Evolutionary conservation across 2,329 filamentous ascomycete species (phyloP), one percentile per base, ranked within the genome.

Genomic region (Fusarium armeniacum): DNA sequence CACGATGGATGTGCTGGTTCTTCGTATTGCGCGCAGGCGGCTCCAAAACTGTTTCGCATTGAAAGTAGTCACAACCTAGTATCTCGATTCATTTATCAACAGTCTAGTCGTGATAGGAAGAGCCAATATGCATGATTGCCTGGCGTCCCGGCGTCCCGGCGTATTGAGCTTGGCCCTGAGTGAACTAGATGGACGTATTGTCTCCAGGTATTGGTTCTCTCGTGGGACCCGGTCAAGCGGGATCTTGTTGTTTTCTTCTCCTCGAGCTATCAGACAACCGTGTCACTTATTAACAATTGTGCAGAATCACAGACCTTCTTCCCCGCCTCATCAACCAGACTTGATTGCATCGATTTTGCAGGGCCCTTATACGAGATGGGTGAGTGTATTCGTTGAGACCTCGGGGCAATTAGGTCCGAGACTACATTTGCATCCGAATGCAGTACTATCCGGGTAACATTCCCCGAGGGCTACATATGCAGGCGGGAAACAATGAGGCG

Each of bases 251-350:
- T 30, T 52, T 30, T 40, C 35, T 51, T 51, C 16, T 41, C 41
- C 24, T 40, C 49, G 18, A 30, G 28, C 46, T 52, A 52, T 28
- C 24, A 40, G 10, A 36, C 12, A 49, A 22, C 35, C 35, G 32
- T 41, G 24, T 15, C 36, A 20, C 20, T 28, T 47, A 18, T 36
- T 43, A 9, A n/a, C 24, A 53, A 49, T 28, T 33, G 44, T 65
- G 32, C 30, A 41, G 40, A 60, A 51, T 53, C 43, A 67, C 56
- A 64, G 53, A 58, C 49, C 49, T 40, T n/a, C 16, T 18, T 20
- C n/a, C n/a, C 49, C 49, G 35, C 33, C 24, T 51, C 35, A 16
- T 28, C 33, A 7, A 18, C 13, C 12, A 16, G 11, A 22, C 28
- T 4, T 9, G 12, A 28, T 4, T 40, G 15, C n/a, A 13, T 16